Evolutionary conservation across 1,139 yeast genomes (phyloP).

Genomic region (Maudiozyma humilis): DNA sequence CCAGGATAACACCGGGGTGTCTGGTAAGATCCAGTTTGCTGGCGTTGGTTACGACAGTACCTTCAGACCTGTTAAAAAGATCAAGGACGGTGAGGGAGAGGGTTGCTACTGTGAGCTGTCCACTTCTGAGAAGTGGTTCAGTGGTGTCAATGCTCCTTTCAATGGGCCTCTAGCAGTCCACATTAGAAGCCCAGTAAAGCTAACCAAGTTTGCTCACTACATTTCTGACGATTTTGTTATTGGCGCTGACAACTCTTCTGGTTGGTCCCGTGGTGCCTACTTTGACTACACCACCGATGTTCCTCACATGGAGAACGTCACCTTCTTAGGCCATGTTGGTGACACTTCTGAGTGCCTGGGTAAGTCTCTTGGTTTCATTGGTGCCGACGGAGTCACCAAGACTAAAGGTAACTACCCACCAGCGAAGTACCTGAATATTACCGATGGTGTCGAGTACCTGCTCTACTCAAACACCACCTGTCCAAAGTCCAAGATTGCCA

Average conservation of each 20-base stretch:
- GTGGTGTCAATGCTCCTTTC: slow-evolving; percentile 59
- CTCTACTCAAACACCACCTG: slow-evolving; percentile 53
- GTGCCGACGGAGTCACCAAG: slow-evolving; percentile 36
- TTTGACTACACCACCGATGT: slow-evolving; percentile 32
- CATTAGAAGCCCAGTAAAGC: slow-evolving; percentile 61
- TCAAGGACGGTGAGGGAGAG: slow-evolving; percentile 39
- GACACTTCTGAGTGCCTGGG: slow-evolving; percentile 51
- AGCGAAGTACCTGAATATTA: slow-evolving; percentile 37
- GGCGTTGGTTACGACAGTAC: slow-evolving; percentile 59
- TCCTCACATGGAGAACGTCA: slow-evolving; percentile 41
- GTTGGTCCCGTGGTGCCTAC: slow-evolving; percentile 39
- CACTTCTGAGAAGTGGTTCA: slow-evolving; percentile 35
- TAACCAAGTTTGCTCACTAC: slow-evolving; percentile 57
- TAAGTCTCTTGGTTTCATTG: slow-evolving; percentile 47
- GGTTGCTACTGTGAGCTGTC: slow-evolving; percentile 44
- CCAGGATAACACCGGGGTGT: background rate
- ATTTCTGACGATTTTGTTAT: slow-evolving; percentile 32
- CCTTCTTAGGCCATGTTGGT: slow-evolving; percentile 49
- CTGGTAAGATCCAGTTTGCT: slow-evolving; percentile 38
- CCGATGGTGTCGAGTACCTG: slow-evolving; percentile 49
- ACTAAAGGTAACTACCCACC: slow-evolving; percentile 44
- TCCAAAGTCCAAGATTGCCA: slow-evolving; percentile 36
- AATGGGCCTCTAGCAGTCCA: slow-evolving; percentile 63
- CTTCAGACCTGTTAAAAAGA: slow-evolving; percentile 47
- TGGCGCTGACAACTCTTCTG: slow-evolving; percentile 21